Base-by-base conservation (phyloP, 2,329 filamentous ascomycete genomes). In the Sporothrix luriei region DNA sequence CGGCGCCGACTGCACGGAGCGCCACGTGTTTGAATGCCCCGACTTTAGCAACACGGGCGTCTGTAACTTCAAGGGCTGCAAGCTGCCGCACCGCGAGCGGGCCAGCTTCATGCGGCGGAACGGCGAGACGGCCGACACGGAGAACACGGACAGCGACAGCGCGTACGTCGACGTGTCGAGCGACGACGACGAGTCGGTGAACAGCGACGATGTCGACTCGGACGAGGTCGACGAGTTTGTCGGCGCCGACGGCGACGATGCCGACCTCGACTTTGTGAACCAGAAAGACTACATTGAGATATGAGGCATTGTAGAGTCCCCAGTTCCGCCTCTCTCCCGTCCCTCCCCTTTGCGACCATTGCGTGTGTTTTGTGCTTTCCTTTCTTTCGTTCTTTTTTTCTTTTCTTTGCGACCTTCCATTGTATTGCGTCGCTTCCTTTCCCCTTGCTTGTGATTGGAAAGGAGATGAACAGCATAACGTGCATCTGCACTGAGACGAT, bases 1-100 rank as follows among this genome's bases (percentile, higher is more conserved):
- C 78, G 95, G 94, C 71, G 85, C 86, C 69, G 80, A 84, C 69
- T 98, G 95, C 80, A 80, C 87, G 71, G 88, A 95, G 73, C 90
- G 93, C 72, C 95, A 99, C 82, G 90, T 94, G 70, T 90, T 91
- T 80, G 94, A 98, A 80, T 98, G 95, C 80, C 94, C 95, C 72
- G 91, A 97, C 78, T 97, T 96, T 83, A 92, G 92, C 85, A 97
- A 97, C 81, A 92, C 87, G 71, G 94, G 94, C 76, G 83, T 84
- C 72, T 99, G 95, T 87, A 89, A 88, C 78, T 88, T 87, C 78
- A 88, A 90, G 80, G 89, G 90, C 74, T 98, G 94, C 83, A 91
- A 90, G 78, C 86, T 97, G 68, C 91, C 89, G 71, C 95, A 99
- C 81, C 88, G 94, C 78, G 92, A 95, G 81, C 89, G 92, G 80